phyloP scores from a whole-genome alignment of 2,329 filamentous ascomycete species.

The Epichloe glyceriae region DNA sequence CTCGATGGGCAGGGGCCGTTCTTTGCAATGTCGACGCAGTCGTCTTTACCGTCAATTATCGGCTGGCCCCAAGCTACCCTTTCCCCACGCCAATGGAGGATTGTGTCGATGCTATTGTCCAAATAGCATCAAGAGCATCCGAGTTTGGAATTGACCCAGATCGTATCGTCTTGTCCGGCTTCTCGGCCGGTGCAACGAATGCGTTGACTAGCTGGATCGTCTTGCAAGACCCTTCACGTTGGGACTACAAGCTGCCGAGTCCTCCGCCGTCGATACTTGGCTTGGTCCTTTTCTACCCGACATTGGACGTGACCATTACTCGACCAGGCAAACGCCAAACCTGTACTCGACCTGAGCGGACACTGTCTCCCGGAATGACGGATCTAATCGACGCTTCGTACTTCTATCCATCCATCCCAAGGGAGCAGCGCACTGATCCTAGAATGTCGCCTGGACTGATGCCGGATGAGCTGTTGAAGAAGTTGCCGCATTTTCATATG shows the following conservation, averaged over 20 bases:
- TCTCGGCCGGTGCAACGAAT: slow-evolving; percentile 49
- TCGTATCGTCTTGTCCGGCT: slow-evolving; percentile 46
- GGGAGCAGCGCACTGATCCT: slow-evolving; percentile 34
- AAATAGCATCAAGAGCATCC: slow-evolving; percentile 41
- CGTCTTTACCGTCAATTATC: slow-evolving; percentile 53
- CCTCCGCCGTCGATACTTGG: slow-evolving; percentile 36
- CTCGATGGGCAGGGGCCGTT: slow-evolving; percentile 44
- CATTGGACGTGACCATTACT: slow-evolving; percentile 46
- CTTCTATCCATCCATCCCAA: slow-evolving; percentile 37
- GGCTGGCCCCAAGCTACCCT: slow-evolving; percentile 51
- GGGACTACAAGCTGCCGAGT: slow-evolving; percentile 24
- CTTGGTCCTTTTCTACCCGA: slow-evolving; percentile 47
- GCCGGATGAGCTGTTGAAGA: slow-evolving; percentile 35
- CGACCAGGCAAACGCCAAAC: slow-evolving; percentile 42
- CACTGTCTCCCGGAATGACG: slow-evolving; percentile 43
- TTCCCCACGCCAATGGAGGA: slow-evolving; percentile 55
- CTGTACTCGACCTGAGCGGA: slow-evolving; percentile 41
- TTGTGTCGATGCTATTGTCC: slow-evolving; percentile 49
- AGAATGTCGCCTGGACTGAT: slow-evolving; percentile 47
- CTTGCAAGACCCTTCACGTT: slow-evolving; percentile 28
- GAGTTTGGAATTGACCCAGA: slow-evolving; percentile 45
- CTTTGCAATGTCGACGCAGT: slow-evolving; percentile 40
- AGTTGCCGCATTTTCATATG: slow-evolving; percentile 41
- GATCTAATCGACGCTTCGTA: slow-evolving; percentile 52
- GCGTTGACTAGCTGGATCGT: slow-evolving; percentile 35